phyloP scores from a whole-genome alignment of 345 rosid species.

The Mercurialis annua region DNA sequence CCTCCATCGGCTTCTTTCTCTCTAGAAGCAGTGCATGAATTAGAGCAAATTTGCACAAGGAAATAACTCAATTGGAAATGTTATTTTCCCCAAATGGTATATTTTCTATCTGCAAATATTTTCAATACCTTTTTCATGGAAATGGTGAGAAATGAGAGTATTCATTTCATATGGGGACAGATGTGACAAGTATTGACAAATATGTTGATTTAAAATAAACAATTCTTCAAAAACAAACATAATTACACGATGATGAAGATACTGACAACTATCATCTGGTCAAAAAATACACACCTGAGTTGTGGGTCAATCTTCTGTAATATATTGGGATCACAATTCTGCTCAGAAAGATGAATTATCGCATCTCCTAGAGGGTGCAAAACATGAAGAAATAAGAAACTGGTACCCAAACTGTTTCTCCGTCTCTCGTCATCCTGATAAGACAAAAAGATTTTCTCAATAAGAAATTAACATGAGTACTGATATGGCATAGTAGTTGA shows the following conservation, averaged over 20 bases:
- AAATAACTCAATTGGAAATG: neutral
- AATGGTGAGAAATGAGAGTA: neutral
- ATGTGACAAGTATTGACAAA: neutral
- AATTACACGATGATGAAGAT: neutral
- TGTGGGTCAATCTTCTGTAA: slow-evolving; percentile 21
- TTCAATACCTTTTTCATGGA: neutral
- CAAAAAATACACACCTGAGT: slow-evolving; percentile 18
- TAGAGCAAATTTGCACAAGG: neutral
- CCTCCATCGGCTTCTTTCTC: neutral
- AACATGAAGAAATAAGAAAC: slow-evolving; percentile 24
- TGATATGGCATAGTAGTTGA: neutral
- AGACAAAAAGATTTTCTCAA: neutral
- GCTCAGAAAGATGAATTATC: slow-evolving; percentile 7
- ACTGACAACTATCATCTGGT: neutral
- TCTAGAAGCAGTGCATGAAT: neutral
- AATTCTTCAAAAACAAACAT: neutral
- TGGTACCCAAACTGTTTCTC: slow-evolving; percentile 28
- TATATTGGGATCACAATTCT: neutral
- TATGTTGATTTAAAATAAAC: neutral
- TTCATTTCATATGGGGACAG: neutral
- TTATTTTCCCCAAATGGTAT: too few relatives aligned
- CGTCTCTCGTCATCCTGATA: slow-evolving; percentile 29
- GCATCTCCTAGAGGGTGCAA: slow-evolving; percentile 20
- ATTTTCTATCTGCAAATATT: too few relatives aligned
- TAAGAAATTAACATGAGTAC: neutral